Base-by-base conservation (phyloP, 2,329 filamentous ascomycete genomes). In the Aaosphaeria arxii region DNA sequence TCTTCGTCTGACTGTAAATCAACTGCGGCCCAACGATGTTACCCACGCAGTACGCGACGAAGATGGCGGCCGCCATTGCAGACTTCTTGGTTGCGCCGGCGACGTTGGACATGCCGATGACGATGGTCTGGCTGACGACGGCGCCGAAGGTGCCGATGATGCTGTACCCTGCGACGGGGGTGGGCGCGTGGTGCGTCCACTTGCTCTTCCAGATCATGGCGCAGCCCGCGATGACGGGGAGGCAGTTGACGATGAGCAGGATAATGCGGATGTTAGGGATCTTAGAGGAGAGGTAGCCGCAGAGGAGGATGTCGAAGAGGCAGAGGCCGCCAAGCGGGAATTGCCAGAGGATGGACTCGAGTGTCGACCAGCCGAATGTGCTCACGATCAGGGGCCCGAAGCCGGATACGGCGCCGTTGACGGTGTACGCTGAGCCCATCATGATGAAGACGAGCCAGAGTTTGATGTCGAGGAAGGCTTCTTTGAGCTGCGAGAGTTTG, bases 71-170 rank as follows among this genome's bases (percentile, higher is more conserved):
- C 0, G 87, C 85, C 77, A 87, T 89, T 58, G 87, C 84, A 53
- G 83, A 87, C 74, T 90, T 90, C 72, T 91, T 91, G 0, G 87
- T 90, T 28, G 87, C 80, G 11, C 88, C 87, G 0, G 87, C 86
- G 0, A 90, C 85, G 54, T 91, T 91, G 7, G 81, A 80, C 75
- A 81, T 81, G 0, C 78, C 80, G 3, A 83, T 61, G 0, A 74
- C 75, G 39, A 84, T 81, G 3, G 79, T 77, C n/a, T 82, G 71
- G 40, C 81, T 85, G 1, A 88, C 86, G 0, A 88, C 85, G 0
- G 81, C 83, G 0, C 86, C 86, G 54, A 89, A 90, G 54, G 85
- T 87, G 0, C 87, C 87, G 2, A 85, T 86, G 33, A 91, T 78
- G 0, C 83, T 82, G 63, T 89, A 91, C 1, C 87, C 87, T 0